These are phyloP conservation scores for Talaromyces sp. DNA, from an alignment of 2,329 filamentous ascomycete genomes.

Conservation along the genomic window DNA sequence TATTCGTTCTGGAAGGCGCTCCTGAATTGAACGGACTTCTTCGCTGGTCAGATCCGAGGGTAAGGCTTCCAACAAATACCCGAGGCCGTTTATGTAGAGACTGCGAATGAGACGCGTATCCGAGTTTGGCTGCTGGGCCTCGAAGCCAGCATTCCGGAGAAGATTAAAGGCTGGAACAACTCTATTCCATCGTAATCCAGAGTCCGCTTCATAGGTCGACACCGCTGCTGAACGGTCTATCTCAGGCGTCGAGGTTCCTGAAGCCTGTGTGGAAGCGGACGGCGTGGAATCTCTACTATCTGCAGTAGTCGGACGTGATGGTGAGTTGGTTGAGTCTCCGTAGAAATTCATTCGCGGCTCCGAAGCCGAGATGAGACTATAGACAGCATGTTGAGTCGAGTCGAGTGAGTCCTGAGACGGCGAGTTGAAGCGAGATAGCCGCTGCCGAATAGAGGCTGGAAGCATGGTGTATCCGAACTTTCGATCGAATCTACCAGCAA, in stretches of 20 bases:
- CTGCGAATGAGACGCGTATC: constrained; percentile 28
- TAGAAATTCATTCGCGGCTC: background rate
- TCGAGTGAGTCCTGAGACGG: background rate
- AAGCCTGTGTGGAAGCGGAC: constrained; percentile 13
- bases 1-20: constrained; percentile 20
- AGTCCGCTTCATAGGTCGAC: constrained; percentile 23
- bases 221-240: background rate
- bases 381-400: background rate
- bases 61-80: constrained; percentile 32
- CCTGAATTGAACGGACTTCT: constrained; percentile 23
- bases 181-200: constrained; percentile 30
- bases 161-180: constrained; percentile 30
- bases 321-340: background rate
- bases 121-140: constrained; percentile 26
- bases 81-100: constrained; percentile 30
- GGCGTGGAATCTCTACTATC: constrained; percentile 17
- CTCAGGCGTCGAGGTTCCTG: constrained; percentile 7
- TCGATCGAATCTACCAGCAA: background rate
- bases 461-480: constrained; percentile 9
- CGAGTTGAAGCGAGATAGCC: constrained; percentile 17
- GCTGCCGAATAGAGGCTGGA: constrained; percentile 23
- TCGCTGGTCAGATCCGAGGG: constrained; percentile 25
- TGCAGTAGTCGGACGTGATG: constrained; percentile 14
- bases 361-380: background rate
- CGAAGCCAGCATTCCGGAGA: constrained; percentile 29